Percentiles rank a stretch among this genome's conserved stretches.
These are phyloP conservation scores for Chimonanthus praecox DNA, from an alignment of 164 flowering plant species.

Conservation along the genomic window DNA sequence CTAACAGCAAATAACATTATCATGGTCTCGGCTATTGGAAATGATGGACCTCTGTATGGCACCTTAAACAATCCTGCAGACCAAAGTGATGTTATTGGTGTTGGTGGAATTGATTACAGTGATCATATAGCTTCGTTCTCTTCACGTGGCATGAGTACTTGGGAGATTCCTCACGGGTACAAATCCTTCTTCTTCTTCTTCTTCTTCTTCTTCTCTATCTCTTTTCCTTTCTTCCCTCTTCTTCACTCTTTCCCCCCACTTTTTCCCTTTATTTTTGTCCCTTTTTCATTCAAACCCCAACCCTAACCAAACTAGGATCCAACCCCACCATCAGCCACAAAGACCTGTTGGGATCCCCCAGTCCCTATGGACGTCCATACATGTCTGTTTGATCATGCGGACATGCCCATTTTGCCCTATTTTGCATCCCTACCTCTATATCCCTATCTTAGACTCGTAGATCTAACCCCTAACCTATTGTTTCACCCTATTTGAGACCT, in stretches of 20 bases:
- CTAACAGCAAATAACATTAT: constrained; percentile 93
- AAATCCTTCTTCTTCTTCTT: constrained; percentile 2
- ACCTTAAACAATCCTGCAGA: constrained; percentile 99
- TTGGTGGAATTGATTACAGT: constrained; percentile 96
- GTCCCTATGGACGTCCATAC: no score
- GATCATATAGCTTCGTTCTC: constrained; percentile 98
- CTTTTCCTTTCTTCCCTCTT: neutral
- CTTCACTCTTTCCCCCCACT: neutral
- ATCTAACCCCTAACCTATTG: no score
- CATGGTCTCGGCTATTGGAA: constrained; percentile 99
- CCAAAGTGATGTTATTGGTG: constrained; percentile 99
- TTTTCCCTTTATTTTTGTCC: no score
- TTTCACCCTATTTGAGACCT: no score
- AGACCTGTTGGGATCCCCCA: no score
- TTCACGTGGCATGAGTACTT: constrained; percentile 99
- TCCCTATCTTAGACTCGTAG: no score
- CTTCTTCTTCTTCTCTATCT: neutral
- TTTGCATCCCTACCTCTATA: no score
- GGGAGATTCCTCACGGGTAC: constrained; percentile 99
- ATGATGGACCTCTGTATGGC: constrained; percentile 99
- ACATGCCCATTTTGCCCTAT: no score
- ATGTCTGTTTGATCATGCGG: no score
- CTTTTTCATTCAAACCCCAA: no score
- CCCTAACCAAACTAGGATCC: no score
- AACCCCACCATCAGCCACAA: no score